Base-by-base conservation (phyloP, 345 rosid species). In the Cardamine resedifolia region DNA sequence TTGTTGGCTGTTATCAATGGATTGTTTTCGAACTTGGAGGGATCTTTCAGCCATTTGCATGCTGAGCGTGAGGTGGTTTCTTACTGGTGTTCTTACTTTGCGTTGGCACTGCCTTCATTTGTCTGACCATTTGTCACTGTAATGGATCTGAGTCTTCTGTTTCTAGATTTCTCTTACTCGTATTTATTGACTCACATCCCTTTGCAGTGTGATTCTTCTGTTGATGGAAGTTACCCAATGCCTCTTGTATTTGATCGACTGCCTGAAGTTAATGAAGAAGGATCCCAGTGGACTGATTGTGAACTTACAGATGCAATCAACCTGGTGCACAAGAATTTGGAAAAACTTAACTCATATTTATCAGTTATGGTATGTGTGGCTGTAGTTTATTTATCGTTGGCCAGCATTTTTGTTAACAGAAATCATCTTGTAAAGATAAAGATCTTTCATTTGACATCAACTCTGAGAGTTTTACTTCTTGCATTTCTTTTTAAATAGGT, bases 201-300 rank as follows among this genome's bases (percentile, higher is more conserved):
- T 10, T 23, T 78, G 81, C 92, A 94, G 98, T 64, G 78, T 41
- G 80, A 81, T 76, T 83, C 88, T 76, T 78, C 97, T 38, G 73
- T 82, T 52, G 90, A 88, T 65, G 92, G 85, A 76, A 83, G 86
- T 72, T 69, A 77, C 80, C 75, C 89, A 24, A 75, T 81, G 80
- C 90, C 85, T 74, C 83, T 89, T 24, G 75, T 78, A 19, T 87
- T 94, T 79, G 85, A 86, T 81, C 81, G 77, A 59, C 80, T 89
- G 16, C 90, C 90, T 60, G 89, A 82, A 67, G 73, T 85, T 74
- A 82, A 78, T 74, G 85, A 66, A 76, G 90, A 85, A 69, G 86
- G 85, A 28, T 86, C 92, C 50, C 83, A 89, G 80, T 85, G 91
- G 91, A 86, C 88, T 23, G 89, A 82, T 58, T 83, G 87, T 83